A percentile compares a stretch with the other conserved stretches of the same genome.
These are phyloP conservation scores for Neonectria faginata DNA, from an alignment of 2,329 filamentous ascomycete species.

Conservation along the genomic window DNA sequence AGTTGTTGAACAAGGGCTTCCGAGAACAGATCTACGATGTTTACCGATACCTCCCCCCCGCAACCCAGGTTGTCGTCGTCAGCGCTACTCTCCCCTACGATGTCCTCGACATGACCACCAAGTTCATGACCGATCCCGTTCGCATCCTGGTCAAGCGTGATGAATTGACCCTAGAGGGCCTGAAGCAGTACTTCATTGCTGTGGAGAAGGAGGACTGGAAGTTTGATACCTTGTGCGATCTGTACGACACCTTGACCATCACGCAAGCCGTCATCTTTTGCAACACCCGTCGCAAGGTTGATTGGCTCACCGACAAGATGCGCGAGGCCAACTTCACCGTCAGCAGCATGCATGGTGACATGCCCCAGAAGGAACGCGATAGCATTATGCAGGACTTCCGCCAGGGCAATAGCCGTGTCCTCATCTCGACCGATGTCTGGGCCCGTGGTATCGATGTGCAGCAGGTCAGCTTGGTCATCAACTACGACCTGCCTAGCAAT, in stretches of 20 bases:
- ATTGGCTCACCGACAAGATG: conserved; percentile 99
- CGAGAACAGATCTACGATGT: conserved; percentile 99
- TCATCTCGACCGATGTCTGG: conserved; percentile 98
- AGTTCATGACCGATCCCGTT: conserved; percentile 99
- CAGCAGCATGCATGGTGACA: conserved; percentile 98
- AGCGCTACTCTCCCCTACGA: conserved; percentile 97
- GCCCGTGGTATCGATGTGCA: conserved; percentile 98
- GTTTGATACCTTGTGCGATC: conserved; percentile 97
- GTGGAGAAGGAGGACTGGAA: conserved; percentile 99
- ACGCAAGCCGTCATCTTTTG: conserved; percentile 99
- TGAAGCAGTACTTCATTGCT: conserved; percentile 99
- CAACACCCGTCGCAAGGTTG: conserved; percentile 98
- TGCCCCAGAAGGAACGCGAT: conserved; percentile 98
- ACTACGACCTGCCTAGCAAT: conserved; percentile 98
- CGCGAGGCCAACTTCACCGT: conserved; percentile 98
- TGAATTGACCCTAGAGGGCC: conserved; percentile 94
- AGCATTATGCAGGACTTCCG: conserved; percentile 99
- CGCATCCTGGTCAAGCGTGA: conserved; percentile 98
- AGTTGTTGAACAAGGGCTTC: conserved; percentile 90
- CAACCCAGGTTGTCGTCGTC: conserved; percentile 98
- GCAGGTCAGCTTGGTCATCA: conserved; percentile 98
- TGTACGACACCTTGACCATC: conserved; percentile 98
- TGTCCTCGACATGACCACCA: conserved; percentile 98
- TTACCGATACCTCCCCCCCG: conserved; percentile 94
- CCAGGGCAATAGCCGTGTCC: conserved; percentile 92